A percentile compares a stretch with the other conserved stretches of the same genome.
phyloP scores from a whole-genome alignment of 2,329 filamentous ascomycete species.

The Pseudocercospora fuligena region DNA sequence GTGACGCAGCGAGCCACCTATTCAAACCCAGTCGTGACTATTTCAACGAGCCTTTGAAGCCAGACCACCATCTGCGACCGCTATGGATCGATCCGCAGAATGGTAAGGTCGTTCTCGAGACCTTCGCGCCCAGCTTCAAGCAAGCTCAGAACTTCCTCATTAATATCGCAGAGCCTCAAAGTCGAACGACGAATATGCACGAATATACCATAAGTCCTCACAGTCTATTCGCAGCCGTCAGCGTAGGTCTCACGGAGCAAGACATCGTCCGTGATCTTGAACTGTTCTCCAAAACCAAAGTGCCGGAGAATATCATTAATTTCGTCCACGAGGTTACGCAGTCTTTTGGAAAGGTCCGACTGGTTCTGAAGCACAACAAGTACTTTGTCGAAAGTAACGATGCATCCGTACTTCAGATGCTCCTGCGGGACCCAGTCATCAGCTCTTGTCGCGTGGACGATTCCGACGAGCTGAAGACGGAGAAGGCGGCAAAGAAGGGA shows the following conservation, averaged over 20 bases:
- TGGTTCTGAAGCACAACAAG: constrained; percentile 91
- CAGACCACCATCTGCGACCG: constrained; percentile 86
- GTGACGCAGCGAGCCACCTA: constrained; percentile 60
- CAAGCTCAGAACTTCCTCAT: constrained; percentile 94
- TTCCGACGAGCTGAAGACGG: constrained; percentile 73
- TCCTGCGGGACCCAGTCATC: constrained; percentile 85
- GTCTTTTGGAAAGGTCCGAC: constrained; percentile 93
- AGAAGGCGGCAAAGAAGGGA: constrained; percentile 82
- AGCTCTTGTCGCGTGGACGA: constrained; percentile 77
- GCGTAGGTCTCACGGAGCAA: constrained; percentile 84
- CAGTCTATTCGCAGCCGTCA: constrained; percentile 93
- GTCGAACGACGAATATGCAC: constrained; percentile 86
- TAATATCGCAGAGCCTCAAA: constrained; percentile 91
- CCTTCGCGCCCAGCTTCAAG: constrained; percentile 84
- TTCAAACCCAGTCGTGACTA: constrained; percentile 73
- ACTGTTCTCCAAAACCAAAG: constrained; percentile 82
- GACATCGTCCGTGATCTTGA: constrained; percentile 92
- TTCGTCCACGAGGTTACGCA: constrained; percentile 85
- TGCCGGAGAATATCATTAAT: constrained; percentile 77
- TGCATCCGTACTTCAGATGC: constrained; percentile 79
- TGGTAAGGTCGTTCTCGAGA: constrained; percentile 89
- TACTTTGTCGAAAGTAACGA: constrained; percentile 95
- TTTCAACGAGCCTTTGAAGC: constrained; percentile 79
- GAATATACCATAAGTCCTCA: constrained; percentile 92
- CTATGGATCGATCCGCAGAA: constrained; percentile 91